Evolutionary conservation across 441 rosid genomes (phyloP), one percentile per base, ranked within the genome.

Genomic region (Populus trichocarpa): DNA sequence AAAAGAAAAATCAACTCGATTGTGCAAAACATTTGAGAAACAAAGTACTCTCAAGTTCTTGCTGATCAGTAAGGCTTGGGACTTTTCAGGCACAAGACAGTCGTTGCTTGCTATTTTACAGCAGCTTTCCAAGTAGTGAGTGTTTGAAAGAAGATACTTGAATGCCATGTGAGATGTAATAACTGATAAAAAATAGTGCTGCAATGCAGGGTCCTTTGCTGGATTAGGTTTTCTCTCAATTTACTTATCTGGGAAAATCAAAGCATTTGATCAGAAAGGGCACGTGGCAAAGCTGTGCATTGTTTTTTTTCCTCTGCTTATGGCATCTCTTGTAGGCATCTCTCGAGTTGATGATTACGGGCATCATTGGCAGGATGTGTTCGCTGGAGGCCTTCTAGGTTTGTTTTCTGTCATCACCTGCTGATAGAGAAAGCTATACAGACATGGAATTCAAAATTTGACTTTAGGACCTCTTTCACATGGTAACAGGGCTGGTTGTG

Each of bases 401-500:
- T 32, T 32, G 59, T 50, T 50, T 50, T 50, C 59, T 50, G n/a
- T 50, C 0, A 12, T 75, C 66, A 8, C 59, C 0, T 5, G 59
- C 59, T 50, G 59, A 50, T 50, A 50, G 59, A 50, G 59, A 50
- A 50, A 50, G 59, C 2, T 4, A 50, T 16, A 50, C 2, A 53
- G 46, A 35, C 12, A 30, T 76, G 28, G 20, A 1, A 5, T 16
- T 50, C 59, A 50, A 50, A 50, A 50, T 50, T 5, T 50, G 59
- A 50, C 2, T 50, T 50, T 50, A 50, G 6, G 7, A 50, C 59
- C n/a, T 50, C 8, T 50, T 50, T 50, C 59, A 50, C 59, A 50
- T 5, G 59, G 59, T 50, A 50, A 67, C 85, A 89, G 95, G 93
- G 42, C 85, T 89, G 10, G 67, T 85, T 35, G 88, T 93, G 6